Percentiles rank a stretch among this genome's conserved stretches.
These are phyloP conservation scores for Sporodiniella umbellata DNA, from an alignment of 371 early-diverging fungal genomes.

Conservation along the genomic window DNA sequence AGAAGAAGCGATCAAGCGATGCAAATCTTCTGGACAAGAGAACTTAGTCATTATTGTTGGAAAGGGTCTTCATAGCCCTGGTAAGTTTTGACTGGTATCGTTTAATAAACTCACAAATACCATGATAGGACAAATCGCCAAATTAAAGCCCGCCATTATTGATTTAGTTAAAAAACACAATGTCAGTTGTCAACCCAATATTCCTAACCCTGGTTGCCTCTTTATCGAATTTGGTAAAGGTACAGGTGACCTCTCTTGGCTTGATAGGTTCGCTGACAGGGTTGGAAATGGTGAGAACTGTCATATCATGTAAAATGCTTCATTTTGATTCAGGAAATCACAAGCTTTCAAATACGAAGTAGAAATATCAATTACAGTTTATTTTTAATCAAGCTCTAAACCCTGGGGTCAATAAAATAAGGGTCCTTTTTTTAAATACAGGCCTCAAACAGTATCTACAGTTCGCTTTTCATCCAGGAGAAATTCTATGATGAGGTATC, in stretches of 20 bases:
- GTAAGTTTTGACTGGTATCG: constrained; percentile 7
- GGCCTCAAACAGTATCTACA: no score
- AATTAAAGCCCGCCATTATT: constrained; percentile 59
- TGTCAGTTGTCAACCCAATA: constrained; percentile 51
- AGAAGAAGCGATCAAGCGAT: constrained; percentile 46
- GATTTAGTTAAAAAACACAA: constrained; percentile 52
- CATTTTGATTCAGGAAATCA: neutral
- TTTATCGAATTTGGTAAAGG: constrained; percentile 54
- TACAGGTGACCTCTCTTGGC: constrained; percentile 45
- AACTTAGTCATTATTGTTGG: constrained; percentile 62
- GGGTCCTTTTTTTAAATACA: no score
- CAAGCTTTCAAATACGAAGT: neutral
- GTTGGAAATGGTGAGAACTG: constrained; percentile 30
- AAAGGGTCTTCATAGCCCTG: constrained; percentile 56
- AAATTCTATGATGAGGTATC: no score
- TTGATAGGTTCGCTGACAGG: constrained; percentile 29
- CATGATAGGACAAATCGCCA: constrained; percentile 43
- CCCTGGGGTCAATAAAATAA: no score
- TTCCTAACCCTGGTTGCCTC: constrained; percentile 62
- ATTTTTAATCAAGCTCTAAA: no score
- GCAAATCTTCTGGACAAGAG: constrained; percentile 36
- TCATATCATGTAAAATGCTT: constrained; percentile 33
- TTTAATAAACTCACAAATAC: neutral
- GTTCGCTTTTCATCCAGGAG: no score
- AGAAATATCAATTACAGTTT: no score